Base-by-base conservation (phyloP, 2,329 filamentous ascomycete genomes). In the Ambrosiella beaveri region DNA sequence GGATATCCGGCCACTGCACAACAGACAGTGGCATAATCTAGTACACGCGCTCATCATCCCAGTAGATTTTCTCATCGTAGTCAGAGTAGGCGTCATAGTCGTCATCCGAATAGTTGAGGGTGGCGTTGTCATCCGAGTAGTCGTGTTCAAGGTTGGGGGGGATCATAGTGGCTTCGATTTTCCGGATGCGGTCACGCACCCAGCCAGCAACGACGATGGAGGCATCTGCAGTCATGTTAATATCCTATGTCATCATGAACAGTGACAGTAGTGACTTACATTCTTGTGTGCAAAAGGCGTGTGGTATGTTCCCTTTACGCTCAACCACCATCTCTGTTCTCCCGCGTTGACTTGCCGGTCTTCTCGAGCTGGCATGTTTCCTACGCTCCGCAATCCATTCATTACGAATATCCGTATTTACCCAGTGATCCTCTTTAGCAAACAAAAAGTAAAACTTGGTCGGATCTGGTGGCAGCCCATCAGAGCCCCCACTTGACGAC, bases 401-500 rank as follows among this genome's bases (percentile, higher is more conserved):
- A 62, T 83, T 78, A 7, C 81, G 71, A 52, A 74, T 71, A 54
- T 74, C 69, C 53, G 79, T 70, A 2, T 77, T 75, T 1, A 85
- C 78, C 81, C 81, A 85, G 59, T 82, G 75, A 61, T 85, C 81
- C 55, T 76, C 68, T 61, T 74, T 69, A 1, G 75, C 81, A 62
- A 82, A 84, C 54, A 81, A 77, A 62, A 82, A 74, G 62, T 78
- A 75, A 63, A 84, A 78, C 61, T 74, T 79, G 1, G 74, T 57
- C 4, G 58, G 58, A 13, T 60, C 58, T 38, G 54, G 41, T n/a
- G 56, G 49, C 11, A 19, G 38, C 13, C 37, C 47, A 44, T 60
- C 55, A 11, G 55, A 35, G 27, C 39, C 47, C 17, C 11, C 13
- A n/a, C 27, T n/a, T 37, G 35, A 38, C n/a, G 44, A 47, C 3